phyloP scores from a whole-genome alignment of 2,329 filamentous ascomycete genomes.

The Ploettnerulaceae sp. region DNA sequence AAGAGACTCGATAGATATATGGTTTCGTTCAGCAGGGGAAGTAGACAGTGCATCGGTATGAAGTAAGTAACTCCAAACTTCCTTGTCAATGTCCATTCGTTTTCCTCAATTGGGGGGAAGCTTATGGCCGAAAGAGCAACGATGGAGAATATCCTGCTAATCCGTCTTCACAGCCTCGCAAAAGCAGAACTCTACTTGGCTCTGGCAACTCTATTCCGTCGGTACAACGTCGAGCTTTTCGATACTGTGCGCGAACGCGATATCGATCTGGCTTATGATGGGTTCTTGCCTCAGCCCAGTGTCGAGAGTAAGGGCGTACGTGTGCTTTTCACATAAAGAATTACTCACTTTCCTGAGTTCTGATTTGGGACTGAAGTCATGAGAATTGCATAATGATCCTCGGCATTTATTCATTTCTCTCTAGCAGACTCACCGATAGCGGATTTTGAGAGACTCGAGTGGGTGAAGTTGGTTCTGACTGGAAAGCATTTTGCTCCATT shows the following conservation, averaged over 20 bases:
- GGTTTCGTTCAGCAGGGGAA: conserved; percentile 40
- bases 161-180: conserved; percentile 12
- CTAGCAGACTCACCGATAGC: too few species aligned
- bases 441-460: too few species aligned
- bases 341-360: too few species aligned
- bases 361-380: too few species aligned
- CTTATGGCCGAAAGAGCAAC: too few species aligned
- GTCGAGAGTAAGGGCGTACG: conserved; percentile 16
- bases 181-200: conserved; percentile 18
- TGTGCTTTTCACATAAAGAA: background rate
- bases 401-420: too few species aligned
- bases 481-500: too few species aligned
- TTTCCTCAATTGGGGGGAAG: background rate
- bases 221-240: conserved; percentile 17
- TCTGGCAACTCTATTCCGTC: conserved; percentile 10
- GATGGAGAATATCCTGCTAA: too few species aligned
- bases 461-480: too few species aligned
- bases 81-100: background rate
- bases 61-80: conserved; percentile 2
- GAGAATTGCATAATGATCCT: too few species aligned
- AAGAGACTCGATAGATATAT: conserved; percentile 37
- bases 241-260: conserved; percentile 15
- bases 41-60: conserved; percentile 39
- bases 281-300: conserved; percentile 12
- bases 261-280: conserved; percentile 17